Percentiles rank a stretch among this genome's conserved stretches.
These are phyloP conservation scores for Fraxinus albicans DNA, from an alignment of 305 asterid species.

Conservation along the genomic window DNA sequence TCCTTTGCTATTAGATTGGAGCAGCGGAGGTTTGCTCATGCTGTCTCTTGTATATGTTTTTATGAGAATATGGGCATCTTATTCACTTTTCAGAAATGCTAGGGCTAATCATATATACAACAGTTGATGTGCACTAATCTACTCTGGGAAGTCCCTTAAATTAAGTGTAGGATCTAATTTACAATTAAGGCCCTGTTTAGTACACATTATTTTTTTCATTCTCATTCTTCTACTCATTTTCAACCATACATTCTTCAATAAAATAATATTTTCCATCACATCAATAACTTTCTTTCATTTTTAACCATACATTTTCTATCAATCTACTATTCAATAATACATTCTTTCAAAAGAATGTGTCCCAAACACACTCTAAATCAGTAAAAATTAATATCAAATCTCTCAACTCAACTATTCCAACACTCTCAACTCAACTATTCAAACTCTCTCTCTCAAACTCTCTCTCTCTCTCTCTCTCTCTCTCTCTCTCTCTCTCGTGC, in stretches of 20 bases:
- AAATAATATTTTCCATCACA: too few species aligned
- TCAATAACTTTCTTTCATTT: too few species aligned
- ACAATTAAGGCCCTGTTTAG: not conserved
- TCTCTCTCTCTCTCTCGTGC: not conserved
- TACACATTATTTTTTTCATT: too few species aligned
- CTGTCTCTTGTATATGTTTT: not conserved
- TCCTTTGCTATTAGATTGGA: constrained; percentile 76
- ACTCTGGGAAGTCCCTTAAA: not conserved
- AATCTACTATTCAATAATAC: too few species aligned
- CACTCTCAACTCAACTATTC: not conserved
- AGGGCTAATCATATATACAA: not conserved
- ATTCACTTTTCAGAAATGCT: not conserved
- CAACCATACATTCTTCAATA: too few species aligned
- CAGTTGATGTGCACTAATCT: not conserved
- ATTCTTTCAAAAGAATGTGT: too few species aligned
- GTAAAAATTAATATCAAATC: not conserved
- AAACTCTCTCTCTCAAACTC: too few species aligned
- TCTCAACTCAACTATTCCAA: not conserved
- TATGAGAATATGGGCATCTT: not conserved
- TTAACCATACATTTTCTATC: too few species aligned
- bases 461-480: too few species aligned
- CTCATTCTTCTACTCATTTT: too few species aligned
- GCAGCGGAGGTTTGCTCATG: constrained; percentile 69
- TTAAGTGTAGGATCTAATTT: not conserved
- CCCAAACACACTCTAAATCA: not conserved